Conservation (phyloP, 345 rosid genomes). For the Arabidopsis arenosa region DNA sequence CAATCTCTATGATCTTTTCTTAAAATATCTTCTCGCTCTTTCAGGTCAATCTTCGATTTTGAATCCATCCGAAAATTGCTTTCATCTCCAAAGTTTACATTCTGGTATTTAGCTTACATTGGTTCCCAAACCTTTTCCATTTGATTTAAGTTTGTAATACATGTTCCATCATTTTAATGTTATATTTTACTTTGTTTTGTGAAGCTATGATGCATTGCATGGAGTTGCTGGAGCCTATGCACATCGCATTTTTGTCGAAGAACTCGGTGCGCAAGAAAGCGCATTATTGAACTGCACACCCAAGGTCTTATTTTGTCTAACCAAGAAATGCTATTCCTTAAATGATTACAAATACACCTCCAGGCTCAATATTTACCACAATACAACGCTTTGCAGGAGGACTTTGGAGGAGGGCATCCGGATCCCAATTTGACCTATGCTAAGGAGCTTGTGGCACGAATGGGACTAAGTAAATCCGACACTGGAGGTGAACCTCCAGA, state of each 20-base stretch:
- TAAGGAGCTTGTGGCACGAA: slow-evolving; percentile 88
- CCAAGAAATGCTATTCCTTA: neutral
- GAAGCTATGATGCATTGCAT: slow-evolving; percentile 91
- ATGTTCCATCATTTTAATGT: slow-evolving; percentile 14
- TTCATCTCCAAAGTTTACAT: slow-evolving; percentile 82
- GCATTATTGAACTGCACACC: slow-evolving; percentile 90
- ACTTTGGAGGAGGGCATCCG: slow-evolving; percentile 99
- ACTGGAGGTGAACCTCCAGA: slow-evolving; percentile 85
- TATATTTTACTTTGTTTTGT: slow-evolving; percentile 37
- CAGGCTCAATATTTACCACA: slow-evolving; percentile 14
- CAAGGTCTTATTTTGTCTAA: slow-evolving; percentile 58
- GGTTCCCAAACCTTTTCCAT: slow-evolving; percentile 26
- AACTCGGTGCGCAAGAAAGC: slow-evolving; percentile 87
- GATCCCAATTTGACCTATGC: slow-evolving; percentile 99
- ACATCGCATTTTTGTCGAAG: slow-evolving; percentile 89
- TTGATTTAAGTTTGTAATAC: slow-evolving; percentile 3
- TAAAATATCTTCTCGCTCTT: neutral
- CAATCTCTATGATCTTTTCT: slow-evolving; percentile 16
- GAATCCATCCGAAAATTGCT: slow-evolving; percentile 78
- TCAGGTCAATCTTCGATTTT: slow-evolving; percentile 90
- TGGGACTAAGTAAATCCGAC: slow-evolving; percentile 90
- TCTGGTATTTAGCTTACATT: slow-evolving; percentile 66
- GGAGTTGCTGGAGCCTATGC: slow-evolving; percentile 99
- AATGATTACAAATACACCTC: slow-evolving; percentile 17
- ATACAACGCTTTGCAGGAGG: slow-evolving; percentile 66